phyloP scores from a whole-genome alignment of 1,284 basidiomycete genomes.

The Xerocomus tenax region DNA sequence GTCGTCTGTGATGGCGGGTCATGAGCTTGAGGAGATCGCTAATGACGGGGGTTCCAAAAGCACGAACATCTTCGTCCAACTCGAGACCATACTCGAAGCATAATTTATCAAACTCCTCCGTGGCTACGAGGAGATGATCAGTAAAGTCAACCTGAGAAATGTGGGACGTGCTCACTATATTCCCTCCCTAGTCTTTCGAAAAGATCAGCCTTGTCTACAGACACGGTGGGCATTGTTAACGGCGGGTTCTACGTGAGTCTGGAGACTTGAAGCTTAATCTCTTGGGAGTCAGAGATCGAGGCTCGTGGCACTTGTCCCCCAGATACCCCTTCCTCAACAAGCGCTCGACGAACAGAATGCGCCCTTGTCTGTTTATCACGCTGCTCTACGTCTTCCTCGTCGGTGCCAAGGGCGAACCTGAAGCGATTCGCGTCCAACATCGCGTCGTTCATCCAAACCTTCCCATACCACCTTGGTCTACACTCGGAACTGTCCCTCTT shows the following conservation, averaged over 20 bases:
- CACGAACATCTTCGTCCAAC: slow-evolving; percentile 88
- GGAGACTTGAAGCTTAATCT: too few relatives aligned
- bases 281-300: too few relatives aligned
- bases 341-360: slow-evolving; percentile 6
- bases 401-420: slow-evolving; percentile 10
- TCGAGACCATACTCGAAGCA: slow-evolving; percentile 98
- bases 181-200: slow-evolving; percentile 78
- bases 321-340: slow-evolving; percentile 12
- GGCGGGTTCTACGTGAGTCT: not conserved
- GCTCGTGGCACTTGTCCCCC: slow-evolving; percentile 11
- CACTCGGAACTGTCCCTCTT: slow-evolving; percentile 31
- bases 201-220: slow-evolving; percentile 92
- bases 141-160: not conserved
- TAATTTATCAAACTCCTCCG: slow-evolving; percentile 89
- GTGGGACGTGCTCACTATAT: slow-evolving; percentile 55
- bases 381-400: slow-evolving; percentile 15
- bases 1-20: slow-evolving; percentile 60
- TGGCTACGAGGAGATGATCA: slow-evolving; percentile 47
- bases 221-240: slow-evolving; percentile 80
- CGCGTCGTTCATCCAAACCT: slow-evolving; percentile 36
- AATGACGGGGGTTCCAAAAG: not conserved
- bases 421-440: slow-evolving; percentile 31
- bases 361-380: slow-evolving; percentile 2
- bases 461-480: slow-evolving; percentile 29
- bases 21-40: slow-evolving; percentile 2